Conservation (phyloP, 2,329 filamentous ascomycete species). For the Chaetothyriales sp. region DNA sequence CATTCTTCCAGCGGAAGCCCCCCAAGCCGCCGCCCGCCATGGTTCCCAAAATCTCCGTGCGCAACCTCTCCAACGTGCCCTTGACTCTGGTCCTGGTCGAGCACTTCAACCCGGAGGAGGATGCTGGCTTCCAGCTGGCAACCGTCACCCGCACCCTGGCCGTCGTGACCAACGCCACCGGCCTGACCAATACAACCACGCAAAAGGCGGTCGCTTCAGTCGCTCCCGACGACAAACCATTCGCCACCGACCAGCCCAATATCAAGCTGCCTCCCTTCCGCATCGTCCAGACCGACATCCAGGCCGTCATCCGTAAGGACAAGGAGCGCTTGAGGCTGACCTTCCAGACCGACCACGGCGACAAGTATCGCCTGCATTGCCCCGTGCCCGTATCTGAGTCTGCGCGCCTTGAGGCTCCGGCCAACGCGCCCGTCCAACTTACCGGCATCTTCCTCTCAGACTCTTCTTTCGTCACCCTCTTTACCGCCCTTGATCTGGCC, state of each 20-base stretch:
- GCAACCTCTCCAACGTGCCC: constrained; percentile 65
- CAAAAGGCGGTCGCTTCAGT: constrained; percentile 31
- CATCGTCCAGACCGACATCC: constrained; percentile 49
- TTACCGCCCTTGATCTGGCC: constrained; percentile 55
- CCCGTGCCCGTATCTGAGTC: constrained; percentile 49
- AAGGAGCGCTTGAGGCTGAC: constrained; percentile 61
- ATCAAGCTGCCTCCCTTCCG: constrained; percentile 56
- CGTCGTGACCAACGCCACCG: constrained; percentile 36
- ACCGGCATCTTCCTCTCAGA: constrained; percentile 53
- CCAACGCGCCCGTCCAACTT: constrained; percentile 41
- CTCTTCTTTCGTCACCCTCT: constrained; percentile 45
- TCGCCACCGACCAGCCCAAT: constrained; percentile 48
- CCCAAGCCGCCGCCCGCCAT: constrained; percentile 14
- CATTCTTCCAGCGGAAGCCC: too few species aligned
- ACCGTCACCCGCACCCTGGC: constrained; percentile 23
- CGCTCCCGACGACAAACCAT: constrained; percentile 45
- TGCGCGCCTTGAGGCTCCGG: constrained; percentile 45
- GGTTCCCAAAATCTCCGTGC: constrained; percentile 50
- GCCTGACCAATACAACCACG: constrained; percentile 30
- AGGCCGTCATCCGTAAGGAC: constrained; percentile 40
- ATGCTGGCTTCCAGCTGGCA: constrained; percentile 19
- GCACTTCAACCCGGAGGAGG: constrained; percentile 46
- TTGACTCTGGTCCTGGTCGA: constrained; percentile 61
- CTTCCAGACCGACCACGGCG: constrained; percentile 48
- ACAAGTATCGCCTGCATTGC: constrained; percentile 59